Percentiles rank a stretch among this genome's conserved stretches.
These are phyloP conservation scores for Wickerhamiella bombiphila DNA, from an alignment of 805 yeast genomes.

Conservation along the genomic window DNA sequence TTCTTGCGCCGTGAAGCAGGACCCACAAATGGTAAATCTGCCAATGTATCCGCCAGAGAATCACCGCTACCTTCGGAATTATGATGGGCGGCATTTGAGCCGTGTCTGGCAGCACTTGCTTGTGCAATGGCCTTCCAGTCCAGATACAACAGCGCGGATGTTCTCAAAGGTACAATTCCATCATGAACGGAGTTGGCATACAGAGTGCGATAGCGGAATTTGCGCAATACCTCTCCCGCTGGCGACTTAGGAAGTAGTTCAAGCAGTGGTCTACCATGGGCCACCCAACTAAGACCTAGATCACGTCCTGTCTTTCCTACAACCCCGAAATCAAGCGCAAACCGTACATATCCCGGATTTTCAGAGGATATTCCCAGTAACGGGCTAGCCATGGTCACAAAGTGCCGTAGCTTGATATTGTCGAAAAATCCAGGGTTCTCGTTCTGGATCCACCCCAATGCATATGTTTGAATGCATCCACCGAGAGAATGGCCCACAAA, in stretches of 20 bases:
- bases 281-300: conserved; percentile 44
- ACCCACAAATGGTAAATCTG: conserved; percentile 69
- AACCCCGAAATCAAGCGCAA: conserved; percentile 74
- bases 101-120: conserved; percentile 28
- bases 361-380: conserved; percentile 77
- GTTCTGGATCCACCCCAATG: conserved; percentile 58
- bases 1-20: conserved; percentile 87
- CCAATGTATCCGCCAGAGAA: too few species aligned
- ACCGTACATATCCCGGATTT: conserved; percentile 69
- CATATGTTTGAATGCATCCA: conserved; percentile 82
- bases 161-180: conserved; percentile 89
- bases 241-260: conserved; percentile 65
- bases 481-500: conserved; percentile 91
- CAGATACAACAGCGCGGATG: conserved; percentile 69
- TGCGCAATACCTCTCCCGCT: conserved; percentile 45
- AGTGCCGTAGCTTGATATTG: conserved; percentile 54
- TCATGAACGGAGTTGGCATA: conserved; percentile 87
- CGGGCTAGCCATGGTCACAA: conserved; percentile 77
- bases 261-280: conserved; percentile 43
- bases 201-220: conserved; percentile 56
- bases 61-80: not conserved
- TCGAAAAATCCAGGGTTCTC: conserved; percentile 57
- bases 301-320: conserved; percentile 93
- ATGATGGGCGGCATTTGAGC: conserved; percentile 9
- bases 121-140: conserved; percentile 67